phyloP scores from a whole-genome alignment of 768 basidiomycete genomes.

The Suillus hirtellus region DNA sequence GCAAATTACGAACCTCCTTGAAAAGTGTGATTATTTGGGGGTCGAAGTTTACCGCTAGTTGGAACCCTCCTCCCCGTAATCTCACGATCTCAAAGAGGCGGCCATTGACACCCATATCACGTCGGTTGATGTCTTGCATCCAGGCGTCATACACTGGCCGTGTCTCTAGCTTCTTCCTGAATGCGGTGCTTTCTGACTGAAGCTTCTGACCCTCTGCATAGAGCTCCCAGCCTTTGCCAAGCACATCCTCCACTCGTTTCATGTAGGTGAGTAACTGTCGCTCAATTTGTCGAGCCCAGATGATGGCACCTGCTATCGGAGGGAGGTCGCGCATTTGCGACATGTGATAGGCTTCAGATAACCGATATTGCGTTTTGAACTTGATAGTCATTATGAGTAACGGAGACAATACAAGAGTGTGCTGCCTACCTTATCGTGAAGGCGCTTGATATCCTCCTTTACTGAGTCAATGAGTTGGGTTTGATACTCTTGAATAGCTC shows the following conservation, averaged over 20 bases:
- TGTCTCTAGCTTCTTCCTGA: constrained; percentile 96
- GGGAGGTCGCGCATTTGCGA: constrained; percentile 97
- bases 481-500: constrained; percentile 99
- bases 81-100: constrained; percentile 90
- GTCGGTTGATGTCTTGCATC: constrained; percentile 91
- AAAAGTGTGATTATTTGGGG: constrained; percentile 97
- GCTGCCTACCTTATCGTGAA: constrained; percentile 80
- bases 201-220: constrained; percentile 99
- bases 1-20: constrained; percentile 95
- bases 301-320: constrained; percentile 96
- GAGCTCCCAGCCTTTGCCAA: constrained; percentile 97
- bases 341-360: constrained; percentile 97
- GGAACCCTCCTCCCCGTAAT: constrained; percentile 70
- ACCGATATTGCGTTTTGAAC: constrained; percentile 97
- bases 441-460: constrained; percentile 94
- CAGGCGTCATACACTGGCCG: constrained; percentile 94
- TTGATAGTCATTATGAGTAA: constrained; percentile 29
- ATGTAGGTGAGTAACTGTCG: constrained; percentile 95
- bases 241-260: constrained; percentile 98
- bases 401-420: background rate
- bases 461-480: constrained; percentile 98
- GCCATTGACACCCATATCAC: constrained; percentile 90
- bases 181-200: constrained; percentile 86
- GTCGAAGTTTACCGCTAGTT: constrained; percentile 96
- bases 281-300: constrained; percentile 99